Evolutionary conservation across 176 grass and related monocot genomes (phyloP), one percentile per base, ranked within the genome.

Genomic region (Cenchrus purpureus): DNA sequence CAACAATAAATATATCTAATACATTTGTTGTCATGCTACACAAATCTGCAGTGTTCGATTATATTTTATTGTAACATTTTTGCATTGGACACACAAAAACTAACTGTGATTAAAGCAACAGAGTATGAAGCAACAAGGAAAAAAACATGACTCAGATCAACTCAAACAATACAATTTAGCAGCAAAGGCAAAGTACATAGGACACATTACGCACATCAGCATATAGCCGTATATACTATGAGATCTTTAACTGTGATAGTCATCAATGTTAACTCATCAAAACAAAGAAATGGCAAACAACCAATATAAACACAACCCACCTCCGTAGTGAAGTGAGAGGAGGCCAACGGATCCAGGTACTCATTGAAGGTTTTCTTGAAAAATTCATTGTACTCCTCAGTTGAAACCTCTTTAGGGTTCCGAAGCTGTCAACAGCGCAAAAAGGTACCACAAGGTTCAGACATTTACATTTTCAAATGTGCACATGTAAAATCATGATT

Each of bases 271-370:
- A 37, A 65, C 74, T 69, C 14, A 5, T 10, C 69, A 49, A 79
- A 66, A 82, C 7, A 77, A 85, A 77, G 9, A 82, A 74, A 83
- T 6, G 77, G 37, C 3, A 74, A 83, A 49, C 1, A 71, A 82
- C 15, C 10, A 78, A 86, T 29, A 52, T 48, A 77, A 75, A 68
- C 4, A 65, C 2, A 68, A 72, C 25, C 1, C 84, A 94, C 97
- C 97, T 96, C 97, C 71, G 91, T 99, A 62, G 97, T 99, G 79
- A 99, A 99, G 86, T 99, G 97, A 29, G 91, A 96, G 64, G 97
- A 94, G 2, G 97, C 94, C 50, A 99, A 84, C 10, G 94, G 94
- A 82, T 94, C 88, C 81, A 92, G 57, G 50, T 94, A 99, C 64
- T 99, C 94, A 80, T 97, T 91, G 74, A 99, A 99, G 80, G 97